Evolutionary conservation across 2,329 filamentous ascomycete genomes (phyloP).

Genomic region (Zopfia rhizophila): DNA sequence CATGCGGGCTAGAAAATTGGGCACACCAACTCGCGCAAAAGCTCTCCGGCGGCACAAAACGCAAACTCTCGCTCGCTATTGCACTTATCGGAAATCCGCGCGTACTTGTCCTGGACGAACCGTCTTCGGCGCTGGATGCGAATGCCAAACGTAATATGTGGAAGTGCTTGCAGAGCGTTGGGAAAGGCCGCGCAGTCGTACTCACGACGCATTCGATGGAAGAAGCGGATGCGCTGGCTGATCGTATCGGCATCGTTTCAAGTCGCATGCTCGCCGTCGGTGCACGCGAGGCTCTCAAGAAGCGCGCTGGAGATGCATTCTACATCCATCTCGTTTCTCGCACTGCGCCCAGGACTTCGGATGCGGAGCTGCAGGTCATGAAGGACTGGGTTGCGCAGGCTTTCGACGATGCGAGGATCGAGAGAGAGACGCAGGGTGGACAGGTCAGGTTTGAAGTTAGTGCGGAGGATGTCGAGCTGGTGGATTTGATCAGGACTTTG

Average conservation of each 20-base stretch:
- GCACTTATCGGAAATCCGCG: conserved; percentile 88
- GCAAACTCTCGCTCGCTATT: conserved; percentile 88
- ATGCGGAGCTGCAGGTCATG: conserved; percentile 71
- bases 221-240: conserved; percentile 86
- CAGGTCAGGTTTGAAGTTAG: conserved; percentile 83
- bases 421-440: conserved; percentile 70
- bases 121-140: conserved; percentile 85
- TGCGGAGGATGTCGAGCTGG: conserved; percentile 63
- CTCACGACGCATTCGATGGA: conserved; percentile 92
- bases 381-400: conserved; percentile 70
- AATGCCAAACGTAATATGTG: conserved; percentile 86
- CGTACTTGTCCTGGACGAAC: conserved; percentile 89
- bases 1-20: conserved; percentile 79
- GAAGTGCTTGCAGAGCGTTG: conserved; percentile 86
- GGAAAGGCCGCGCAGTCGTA: conserved; percentile 80
- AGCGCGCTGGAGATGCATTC: conserved; percentile 77
- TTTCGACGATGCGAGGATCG: conserved; percentile 70
- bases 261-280: conserved; percentile 86
- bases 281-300: conserved; percentile 75
- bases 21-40: conserved; percentile 74
- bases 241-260: conserved; percentile 86
- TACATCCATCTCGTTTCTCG: conserved; percentile 82
- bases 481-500: conserved; percentile 72
- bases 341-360: conserved; percentile 75
- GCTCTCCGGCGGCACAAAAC: conserved; percentile 85